Percentiles rank a stretch among this genome's conserved stretches.
Evolutionary conservation across 768 basidiomycete species (phyloP).

Genomic region (Pisolithus microcarpus): DNA sequence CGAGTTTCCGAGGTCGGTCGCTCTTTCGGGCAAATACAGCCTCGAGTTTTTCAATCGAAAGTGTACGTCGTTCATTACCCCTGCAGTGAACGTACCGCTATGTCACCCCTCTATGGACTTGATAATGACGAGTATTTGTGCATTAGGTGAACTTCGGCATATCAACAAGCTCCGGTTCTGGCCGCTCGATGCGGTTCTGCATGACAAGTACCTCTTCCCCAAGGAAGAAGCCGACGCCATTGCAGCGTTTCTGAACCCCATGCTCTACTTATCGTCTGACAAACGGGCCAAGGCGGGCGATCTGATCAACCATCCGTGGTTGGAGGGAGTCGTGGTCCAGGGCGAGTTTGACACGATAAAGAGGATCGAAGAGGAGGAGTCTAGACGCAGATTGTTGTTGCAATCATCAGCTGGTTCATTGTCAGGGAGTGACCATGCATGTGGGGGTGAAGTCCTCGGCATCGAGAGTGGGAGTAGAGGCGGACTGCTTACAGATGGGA

Average conservation of each 20-base stretch:
- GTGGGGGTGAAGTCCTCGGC: neutral
- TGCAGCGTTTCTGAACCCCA: slow-evolving; percentile 75
- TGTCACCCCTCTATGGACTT: neutral
- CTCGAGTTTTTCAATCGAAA: slow-evolving; percentile 94
- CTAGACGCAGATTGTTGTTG: slow-evolving; percentile 11
- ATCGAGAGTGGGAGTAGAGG: neutral
- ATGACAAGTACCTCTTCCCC: slow-evolving; percentile 95
- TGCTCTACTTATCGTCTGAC: slow-evolving; percentile 86
- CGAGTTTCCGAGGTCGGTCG: slow-evolving; percentile 76
- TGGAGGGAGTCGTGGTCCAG: slow-evolving; percentile 78
- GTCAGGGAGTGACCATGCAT: neutral
- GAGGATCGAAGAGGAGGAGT: slow-evolving; percentile 52
- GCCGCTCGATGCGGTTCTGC: slow-evolving; percentile 73
- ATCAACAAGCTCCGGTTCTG: slow-evolving; percentile 92
- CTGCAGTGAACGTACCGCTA: no score
- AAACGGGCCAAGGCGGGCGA: slow-evolving; percentile 85
- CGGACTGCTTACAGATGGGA: slow-evolving; percentile 3
- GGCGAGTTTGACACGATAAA: slow-evolving; percentile 83
- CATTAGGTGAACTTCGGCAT: slow-evolving; percentile 75
- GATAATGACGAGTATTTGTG: slow-evolving; percentile 7
- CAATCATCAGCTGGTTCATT: slow-evolving; percentile 7
- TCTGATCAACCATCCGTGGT: slow-evolving; percentile 79
- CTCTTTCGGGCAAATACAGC: slow-evolving; percentile 87
- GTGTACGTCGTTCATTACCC: slow-evolving; percentile 42
- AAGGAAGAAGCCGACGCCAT: slow-evolving; percentile 75